Base-by-base conservation (phyloP, 2,329 filamentous ascomycete species). In the Clonostachys sp. region DNA sequence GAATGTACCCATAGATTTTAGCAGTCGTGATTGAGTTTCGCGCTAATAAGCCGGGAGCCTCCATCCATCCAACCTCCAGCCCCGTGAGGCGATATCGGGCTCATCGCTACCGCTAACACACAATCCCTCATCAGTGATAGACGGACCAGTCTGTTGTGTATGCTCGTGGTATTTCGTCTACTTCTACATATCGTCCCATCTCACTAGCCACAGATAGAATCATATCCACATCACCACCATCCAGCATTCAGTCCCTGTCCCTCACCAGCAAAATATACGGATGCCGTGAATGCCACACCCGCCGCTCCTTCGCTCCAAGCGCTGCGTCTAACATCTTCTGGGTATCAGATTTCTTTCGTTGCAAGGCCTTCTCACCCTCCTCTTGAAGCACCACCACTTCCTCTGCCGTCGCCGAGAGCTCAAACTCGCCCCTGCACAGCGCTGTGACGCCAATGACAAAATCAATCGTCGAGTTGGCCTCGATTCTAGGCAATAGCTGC, bases 401-500 rank as follows among this genome's bases (percentile, higher is more conserved):
- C 66, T 96, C 91, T 1, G 96, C 82, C 12, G 81, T 86, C 6
- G 85, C 90, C 20, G 81, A 81, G 18, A 96, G 75, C 64, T 95
- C 91, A 62, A 92, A 96, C 53, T 89, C 83, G 14, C 91, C 91
- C 41, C 83, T 78, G 54, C 87, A 91, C 34, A 96, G 77, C 34
- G 86, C 79, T 40, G 88, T 88, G 41, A 91, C 75, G 5, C 87
- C 87, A 5, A 95, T 66, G 2, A 76, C 73, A 18, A 88, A 73
- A 50, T 84, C 78, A 0, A 75, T 73, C n/a, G 67, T 78, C 41
- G 77, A 72, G 5, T 81, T 78, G 0, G 83, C 80, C 6, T 67
- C 65, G 2, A 96, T 61, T 7, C 80, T 60, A 1, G 86, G 83
- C 0, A 96, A 69, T 2, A 80, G 75, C 58, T 85, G 84, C 67